Conservation (phyloP, 345 rosid genomes). For the Balakata baccata region DNA sequence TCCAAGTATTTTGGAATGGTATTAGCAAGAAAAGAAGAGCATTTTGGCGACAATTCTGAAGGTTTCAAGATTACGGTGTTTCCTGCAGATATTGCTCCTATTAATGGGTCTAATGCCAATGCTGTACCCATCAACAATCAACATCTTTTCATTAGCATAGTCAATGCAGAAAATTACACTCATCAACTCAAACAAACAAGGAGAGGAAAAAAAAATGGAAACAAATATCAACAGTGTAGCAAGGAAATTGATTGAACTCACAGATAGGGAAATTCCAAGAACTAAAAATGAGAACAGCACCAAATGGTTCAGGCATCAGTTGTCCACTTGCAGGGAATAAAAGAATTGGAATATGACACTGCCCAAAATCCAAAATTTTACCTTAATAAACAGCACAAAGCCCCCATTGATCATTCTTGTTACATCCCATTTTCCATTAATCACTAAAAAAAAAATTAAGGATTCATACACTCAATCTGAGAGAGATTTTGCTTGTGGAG, state of each 20-base stretch:
- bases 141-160: no score
- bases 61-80: conserved; percentile 72
- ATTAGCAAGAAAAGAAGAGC: conserved; percentile 52
- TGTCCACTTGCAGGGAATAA: conserved; percentile 63
- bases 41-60: conserved; percentile 64
- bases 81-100: conserved; percentile 94
- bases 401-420: no score
- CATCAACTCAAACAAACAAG: no score
- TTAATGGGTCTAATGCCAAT: conserved; percentile 65
- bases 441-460: no score
- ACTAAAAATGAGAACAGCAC: conserved; percentile 65
- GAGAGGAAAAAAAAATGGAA: no score
- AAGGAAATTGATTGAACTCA: conserved; percentile 43
- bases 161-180: no score
- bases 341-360: conserved; percentile 52
- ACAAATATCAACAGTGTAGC: no score
- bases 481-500: background rate
- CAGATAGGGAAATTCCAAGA: conserved; percentile 90
- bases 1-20: conserved; percentile 66
- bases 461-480: no score
- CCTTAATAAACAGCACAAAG: no score
- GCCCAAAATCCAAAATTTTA: conserved; percentile 8
- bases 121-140: conserved; percentile 36
- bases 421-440: no score
- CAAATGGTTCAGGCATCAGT: conserved; percentile 68